phyloP scores from a whole-genome alignment of 208 protist genomes.

The Tritrichomonas foetus region DNA sequence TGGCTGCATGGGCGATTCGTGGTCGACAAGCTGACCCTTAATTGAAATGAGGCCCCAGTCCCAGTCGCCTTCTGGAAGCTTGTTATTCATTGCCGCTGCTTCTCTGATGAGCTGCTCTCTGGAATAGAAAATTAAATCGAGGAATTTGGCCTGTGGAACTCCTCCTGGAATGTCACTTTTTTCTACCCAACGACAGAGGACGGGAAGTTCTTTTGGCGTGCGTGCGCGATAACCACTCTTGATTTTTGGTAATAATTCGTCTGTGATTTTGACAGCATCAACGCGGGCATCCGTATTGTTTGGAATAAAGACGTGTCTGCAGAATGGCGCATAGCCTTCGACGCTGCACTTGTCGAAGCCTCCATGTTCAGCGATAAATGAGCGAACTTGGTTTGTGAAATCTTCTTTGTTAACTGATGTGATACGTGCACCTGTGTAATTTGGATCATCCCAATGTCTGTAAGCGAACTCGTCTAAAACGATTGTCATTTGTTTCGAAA shows the following conservation, averaged over 20 bases:
- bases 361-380: not conserved
- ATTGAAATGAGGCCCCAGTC: slow-evolving; percentile 60
- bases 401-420: slow-evolving; percentile 7
- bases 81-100: not conserved
- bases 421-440: not conserved
- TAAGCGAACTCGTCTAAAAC: not conserved
- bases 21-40: slow-evolving; percentile 56
- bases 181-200: slow-evolving; percentile 60
- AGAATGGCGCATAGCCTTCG: slow-evolving; percentile 67
- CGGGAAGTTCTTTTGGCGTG: slow-evolving; percentile 59
- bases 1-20: slow-evolving; percentile 66
- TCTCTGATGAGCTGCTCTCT: slow-evolving; percentile 64
- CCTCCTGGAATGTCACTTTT: slow-evolving; percentile 38
- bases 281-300: slow-evolving; percentile 54
- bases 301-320: slow-evolving; percentile 66
- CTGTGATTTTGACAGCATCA: slow-evolving; percentile 32
- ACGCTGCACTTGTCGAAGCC: not conserved
- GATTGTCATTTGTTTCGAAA: too few species aligned
- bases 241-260: slow-evolving; percentile 35
- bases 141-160: slow-evolving; percentile 51
- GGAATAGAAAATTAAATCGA: slow-evolving; percentile 60
- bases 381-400: not conserved
- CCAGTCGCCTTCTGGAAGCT: not conserved
- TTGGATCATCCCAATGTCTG: not conserved
- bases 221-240: slow-evolving; percentile 55